Conservation (phyloP, 805 yeast species). For the Metschnikowia proteae region DNA sequence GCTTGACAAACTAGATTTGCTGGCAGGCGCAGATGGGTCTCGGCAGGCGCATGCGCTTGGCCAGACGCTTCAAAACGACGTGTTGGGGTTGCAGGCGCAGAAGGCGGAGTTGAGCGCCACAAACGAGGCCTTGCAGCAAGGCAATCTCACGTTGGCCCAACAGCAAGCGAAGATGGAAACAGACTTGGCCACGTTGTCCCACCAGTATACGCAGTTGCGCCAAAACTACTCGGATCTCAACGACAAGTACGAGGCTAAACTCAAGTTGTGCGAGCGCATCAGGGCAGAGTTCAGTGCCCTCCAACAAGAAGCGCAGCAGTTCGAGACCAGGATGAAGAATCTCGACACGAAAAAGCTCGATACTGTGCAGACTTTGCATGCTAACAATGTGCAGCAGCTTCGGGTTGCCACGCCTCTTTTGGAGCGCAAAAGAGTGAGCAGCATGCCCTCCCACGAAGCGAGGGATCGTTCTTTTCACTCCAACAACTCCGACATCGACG, state of each 20-base stretch:
- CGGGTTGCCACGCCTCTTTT: conserved; percentile 10
- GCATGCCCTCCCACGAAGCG: conserved; percentile 12
- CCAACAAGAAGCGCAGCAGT: conserved; percentile 13
- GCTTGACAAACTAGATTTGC: neutral
- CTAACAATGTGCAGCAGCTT: conserved; percentile 16
- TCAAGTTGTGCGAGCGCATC: conserved; percentile 20
- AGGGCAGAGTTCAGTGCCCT: conserved; percentile 22
- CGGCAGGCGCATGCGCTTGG: neutral
- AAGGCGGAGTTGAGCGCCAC: neutral
- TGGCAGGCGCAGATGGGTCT: neutral
- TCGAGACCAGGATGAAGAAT: conserved; percentile 6
- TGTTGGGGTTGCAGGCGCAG: neutral
- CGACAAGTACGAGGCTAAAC: conserved; percentile 23
- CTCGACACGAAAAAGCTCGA: conserved; percentile 7
- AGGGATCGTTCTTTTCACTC: neutral
- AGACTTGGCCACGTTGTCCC: conserved; percentile 60
- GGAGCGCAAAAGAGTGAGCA: conserved; percentile 5
- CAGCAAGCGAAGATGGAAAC: conserved; percentile 12
- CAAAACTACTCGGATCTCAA: conserved; percentile 33
- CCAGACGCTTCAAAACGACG: neutral
- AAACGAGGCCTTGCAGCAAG: conserved; percentile 1
- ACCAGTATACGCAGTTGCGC: conserved; percentile 67
- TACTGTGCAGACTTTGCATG: conserved; percentile 24
- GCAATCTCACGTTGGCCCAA: neutral
- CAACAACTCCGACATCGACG: conserved; percentile 19